Conservation (phyloP, 495 filamentous ascomycete genomes). For the Aspergillus nanangensis region DNA sequence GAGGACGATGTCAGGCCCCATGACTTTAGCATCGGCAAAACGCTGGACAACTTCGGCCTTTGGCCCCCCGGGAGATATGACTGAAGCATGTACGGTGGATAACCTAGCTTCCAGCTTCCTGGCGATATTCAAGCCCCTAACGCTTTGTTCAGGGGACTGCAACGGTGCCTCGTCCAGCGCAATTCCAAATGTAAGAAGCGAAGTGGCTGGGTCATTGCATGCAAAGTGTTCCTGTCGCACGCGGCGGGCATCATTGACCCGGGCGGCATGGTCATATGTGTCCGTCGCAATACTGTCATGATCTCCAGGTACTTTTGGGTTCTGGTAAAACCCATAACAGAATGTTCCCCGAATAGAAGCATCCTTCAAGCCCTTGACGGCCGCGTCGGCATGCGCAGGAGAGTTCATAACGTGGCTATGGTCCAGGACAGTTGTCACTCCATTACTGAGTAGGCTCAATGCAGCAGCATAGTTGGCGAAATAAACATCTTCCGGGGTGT, state of each 20-base stretch:
- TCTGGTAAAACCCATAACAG: constrained; percentile 5
- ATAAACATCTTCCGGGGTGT: constrained; percentile 4
- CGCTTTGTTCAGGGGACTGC: not conserved
- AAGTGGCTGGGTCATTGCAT: not conserved
- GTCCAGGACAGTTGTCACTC: constrained; percentile 6
- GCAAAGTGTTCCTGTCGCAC: not conserved
- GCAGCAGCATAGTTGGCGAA: constrained; percentile 5
- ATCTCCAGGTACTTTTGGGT: constrained; percentile 3
- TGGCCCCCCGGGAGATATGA: not conserved
- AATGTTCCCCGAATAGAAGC: constrained; percentile 6
- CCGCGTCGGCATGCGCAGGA: constrained; percentile 3
- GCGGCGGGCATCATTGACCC: not conserved
- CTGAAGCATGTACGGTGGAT: not conserved
- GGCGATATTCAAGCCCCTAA: not conserved
- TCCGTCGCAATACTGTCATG: not conserved
- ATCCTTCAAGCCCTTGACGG: constrained; percentile 2
- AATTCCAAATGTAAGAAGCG: constrained; percentile 5
- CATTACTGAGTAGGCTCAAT: constrained; percentile 4
- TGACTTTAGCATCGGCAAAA: not conserved
- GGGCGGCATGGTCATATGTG: not conserved
- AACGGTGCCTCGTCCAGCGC: not conserved
- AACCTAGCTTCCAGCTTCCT: not conserved
- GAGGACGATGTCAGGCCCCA: constrained; percentile 5
- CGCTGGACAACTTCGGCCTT: not conserved
- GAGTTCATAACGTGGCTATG: constrained; percentile 6